These are phyloP conservation scores for Tulasnella calospora DNA, from an alignment of 768 basidiomycete species.

Conservation along the genomic window DNA sequence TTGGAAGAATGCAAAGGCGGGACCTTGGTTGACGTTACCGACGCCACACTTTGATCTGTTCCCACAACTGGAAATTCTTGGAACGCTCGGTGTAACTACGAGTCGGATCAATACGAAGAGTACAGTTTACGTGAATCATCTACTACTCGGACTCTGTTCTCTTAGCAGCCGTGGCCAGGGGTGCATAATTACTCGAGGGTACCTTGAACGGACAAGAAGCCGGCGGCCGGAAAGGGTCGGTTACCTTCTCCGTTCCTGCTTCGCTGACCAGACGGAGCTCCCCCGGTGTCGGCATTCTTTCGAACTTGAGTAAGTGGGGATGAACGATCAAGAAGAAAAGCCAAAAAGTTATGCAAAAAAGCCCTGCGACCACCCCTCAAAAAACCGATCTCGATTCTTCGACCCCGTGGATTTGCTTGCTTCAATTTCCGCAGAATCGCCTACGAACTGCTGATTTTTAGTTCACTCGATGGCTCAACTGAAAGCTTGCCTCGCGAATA, in stretches of 20 bases:
- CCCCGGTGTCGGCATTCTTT: neutral
- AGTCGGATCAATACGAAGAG: neutral
- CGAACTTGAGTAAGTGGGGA: neutral
- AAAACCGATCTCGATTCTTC: neutral
- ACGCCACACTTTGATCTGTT: neutral
- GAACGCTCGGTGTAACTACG: neutral
- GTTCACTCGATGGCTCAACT: neutral
- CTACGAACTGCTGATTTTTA: neutral
- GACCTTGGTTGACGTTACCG: neutral
- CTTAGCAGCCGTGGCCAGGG: neutral
- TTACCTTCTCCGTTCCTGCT: neutral
- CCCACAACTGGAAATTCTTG: neutral
- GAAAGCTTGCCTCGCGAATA: neutral
- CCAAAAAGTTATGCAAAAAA: neutral
- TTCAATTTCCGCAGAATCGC: neutral
- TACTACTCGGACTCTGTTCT: neutral
- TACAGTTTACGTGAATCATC: neutral
- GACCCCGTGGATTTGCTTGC: neutral
- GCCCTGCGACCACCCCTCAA: neutral
- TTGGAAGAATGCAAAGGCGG: neutral
- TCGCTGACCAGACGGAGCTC: neutral
- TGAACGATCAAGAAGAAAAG: constrained; percentile 5
- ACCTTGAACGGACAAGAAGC: neutral
- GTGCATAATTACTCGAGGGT: neutral
- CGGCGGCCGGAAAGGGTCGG: neutral